Conservation (phyloP, 2,329 filamentous ascomycete species). For the Trichoderma atroviride region DNA sequence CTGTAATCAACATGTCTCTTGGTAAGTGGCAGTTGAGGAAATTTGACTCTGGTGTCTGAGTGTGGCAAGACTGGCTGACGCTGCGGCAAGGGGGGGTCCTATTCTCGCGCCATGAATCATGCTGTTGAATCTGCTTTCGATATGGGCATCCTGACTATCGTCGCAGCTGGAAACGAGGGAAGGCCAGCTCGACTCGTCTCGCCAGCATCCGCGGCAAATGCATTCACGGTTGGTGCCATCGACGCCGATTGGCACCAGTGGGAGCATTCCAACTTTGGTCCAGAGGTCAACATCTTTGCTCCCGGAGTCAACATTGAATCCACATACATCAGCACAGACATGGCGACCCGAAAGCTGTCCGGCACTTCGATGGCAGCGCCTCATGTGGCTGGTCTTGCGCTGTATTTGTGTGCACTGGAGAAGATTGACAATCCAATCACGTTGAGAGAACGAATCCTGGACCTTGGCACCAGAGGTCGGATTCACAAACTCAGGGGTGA, state of each 20-base stretch:
- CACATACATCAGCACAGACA: slow-evolving; percentile 48
- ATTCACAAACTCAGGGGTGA: slow-evolving; percentile 40
- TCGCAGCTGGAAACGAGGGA: slow-evolving; percentile 32
- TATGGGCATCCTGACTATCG: slow-evolving; percentile 54
- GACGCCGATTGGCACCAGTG: slow-evolving; percentile 44
- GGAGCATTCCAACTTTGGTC: slow-evolving; percentile 55
- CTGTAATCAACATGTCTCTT: slow-evolving; percentile 55
- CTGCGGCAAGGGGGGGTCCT: slow-evolving; percentile 39
- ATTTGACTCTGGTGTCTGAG: too few species aligned
- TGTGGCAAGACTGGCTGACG: background rate
- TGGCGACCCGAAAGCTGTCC: slow-evolving; percentile 50
- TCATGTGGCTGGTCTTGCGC: slow-evolving; percentile 61
- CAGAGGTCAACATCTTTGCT: slow-evolving; percentile 53
- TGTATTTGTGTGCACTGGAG: slow-evolving; percentile 57
- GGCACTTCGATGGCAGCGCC: slow-evolving; percentile 67
- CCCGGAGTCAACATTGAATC: slow-evolving; percentile 51
- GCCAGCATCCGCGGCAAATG: slow-evolving; percentile 51
- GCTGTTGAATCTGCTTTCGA: slow-evolving; percentile 51
- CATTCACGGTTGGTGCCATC: slow-evolving; percentile 55
- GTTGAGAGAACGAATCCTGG: slow-evolving; percentile 46
- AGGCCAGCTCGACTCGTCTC: slow-evolving; percentile 38
- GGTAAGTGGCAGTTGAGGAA: slow-evolving; percentile 32
- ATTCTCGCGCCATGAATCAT: slow-evolving; percentile 56
- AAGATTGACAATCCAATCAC: slow-evolving; percentile 42
- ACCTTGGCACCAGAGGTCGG: slow-evolving; percentile 45